phyloP scores from a whole-genome alignment of 106 monocot species.

The Posidonia australis region DNA sequence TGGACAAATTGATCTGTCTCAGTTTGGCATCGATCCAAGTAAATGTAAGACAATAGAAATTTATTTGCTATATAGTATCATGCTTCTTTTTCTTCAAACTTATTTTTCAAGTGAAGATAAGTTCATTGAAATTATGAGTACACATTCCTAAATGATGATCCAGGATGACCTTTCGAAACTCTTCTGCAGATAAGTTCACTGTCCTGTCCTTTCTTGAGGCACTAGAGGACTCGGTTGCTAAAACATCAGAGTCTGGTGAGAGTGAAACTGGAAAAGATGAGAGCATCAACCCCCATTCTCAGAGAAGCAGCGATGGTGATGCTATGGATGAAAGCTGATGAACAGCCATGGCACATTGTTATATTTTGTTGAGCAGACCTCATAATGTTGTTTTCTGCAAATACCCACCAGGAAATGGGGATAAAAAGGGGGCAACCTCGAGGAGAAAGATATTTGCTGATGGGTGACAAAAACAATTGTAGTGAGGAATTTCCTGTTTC shows the following conservation, averaged over 20 bases:
- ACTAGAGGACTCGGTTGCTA: constrained; percentile 68
- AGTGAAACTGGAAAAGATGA: constrained; percentile 18
- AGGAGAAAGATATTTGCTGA: no score
- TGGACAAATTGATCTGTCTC: constrained; percentile 76
- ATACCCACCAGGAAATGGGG: no score
- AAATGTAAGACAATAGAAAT: constrained; percentile 53
- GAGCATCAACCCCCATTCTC: neutral
- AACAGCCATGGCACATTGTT: neutral
- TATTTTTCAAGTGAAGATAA: no score
- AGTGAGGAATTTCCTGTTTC: no score
- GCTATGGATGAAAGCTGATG: constrained; percentile 70
- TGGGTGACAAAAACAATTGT: no score
- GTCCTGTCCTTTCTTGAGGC: constrained; percentile 84
- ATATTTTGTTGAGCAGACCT: no score
- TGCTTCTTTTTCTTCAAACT: neutral
- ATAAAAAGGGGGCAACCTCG: no score
- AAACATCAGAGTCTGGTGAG: constrained; percentile 32
- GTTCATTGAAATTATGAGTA: neutral
- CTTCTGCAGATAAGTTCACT: constrained; percentile 42
- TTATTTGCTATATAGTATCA: neutral
- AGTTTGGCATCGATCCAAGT: constrained; percentile 88
- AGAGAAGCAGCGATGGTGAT: constrained; percentile 18
- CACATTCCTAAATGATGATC: neutral
- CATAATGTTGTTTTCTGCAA: no score
- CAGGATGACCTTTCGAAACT: neutral